Evolutionary conservation across 257 asterid species (phyloP), one percentile per base, ranked within the genome.

Genomic region (Rhazya stricta): DNA sequence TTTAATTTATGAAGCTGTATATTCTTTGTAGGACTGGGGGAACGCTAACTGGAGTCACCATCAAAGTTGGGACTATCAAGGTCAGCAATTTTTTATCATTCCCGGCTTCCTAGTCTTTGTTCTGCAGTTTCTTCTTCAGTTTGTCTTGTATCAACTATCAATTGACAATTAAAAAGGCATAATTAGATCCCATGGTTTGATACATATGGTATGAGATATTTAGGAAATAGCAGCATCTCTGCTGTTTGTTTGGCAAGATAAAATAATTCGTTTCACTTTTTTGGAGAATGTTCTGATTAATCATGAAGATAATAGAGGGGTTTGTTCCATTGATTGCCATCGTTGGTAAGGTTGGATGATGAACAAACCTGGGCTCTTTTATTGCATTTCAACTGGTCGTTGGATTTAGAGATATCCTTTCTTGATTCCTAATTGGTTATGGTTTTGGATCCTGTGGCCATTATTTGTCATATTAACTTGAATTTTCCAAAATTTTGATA

Each of bases 11-110:
- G 71, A 53, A 79, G 83, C 57, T 37, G 7, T 58, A 12, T 62
- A 19, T 72, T 54, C 69, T 78, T n/a, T 78, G 87, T 79, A 94
- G 98, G 96, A 89, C 25, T 82, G 89, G 94, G 96, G 89, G 54
- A 87, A 73, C 75, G 87, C 91, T 83, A 85, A 77, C 83, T 90
- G 96, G 98, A 86, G 79, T 81, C 97, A 85, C 76, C 96, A 85
- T 45, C 98, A 90, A 79, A 85, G 74, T 80, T 86, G 94, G 97
- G 90, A 88, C 71, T 86, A 88, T 86, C 89, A 87, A 86, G 87
- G 97, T 94, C 72, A 79, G 91, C 82, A 53, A 57, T 74, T 65
- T 58, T 72, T 67, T 72, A 25, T 68, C 62, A 58, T 69, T 36
- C 69, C 51, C 57, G 15, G 48, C n/a, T 60, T 11, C 63, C 3